Percentiles rank a stretch among this genome's conserved stretches.
These are phyloP conservation scores for Russula emetica DNA, from an alignment of 768 basidiomycete species.

Conservation along the genomic window DNA sequence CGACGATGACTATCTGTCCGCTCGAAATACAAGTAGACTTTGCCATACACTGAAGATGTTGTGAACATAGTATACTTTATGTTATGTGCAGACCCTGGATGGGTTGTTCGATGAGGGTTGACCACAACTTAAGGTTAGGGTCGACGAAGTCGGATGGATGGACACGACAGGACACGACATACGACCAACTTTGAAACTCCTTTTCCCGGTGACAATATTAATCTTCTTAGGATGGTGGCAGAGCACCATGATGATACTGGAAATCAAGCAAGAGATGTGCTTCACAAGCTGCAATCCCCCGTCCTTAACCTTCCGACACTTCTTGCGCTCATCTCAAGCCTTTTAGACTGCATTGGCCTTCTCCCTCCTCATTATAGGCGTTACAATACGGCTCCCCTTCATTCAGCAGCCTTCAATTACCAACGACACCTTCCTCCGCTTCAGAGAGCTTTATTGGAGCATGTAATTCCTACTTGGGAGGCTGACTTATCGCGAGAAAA, in stretches of 20 bases:
- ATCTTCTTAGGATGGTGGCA: conserved; percentile 2
- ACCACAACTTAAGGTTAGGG: background rate
- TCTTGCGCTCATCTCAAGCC: conserved; percentile 51
- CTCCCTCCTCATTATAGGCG: conserved; percentile 54
- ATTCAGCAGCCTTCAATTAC: conserved; percentile 35
- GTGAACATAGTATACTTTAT: background rate
- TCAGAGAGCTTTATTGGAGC: conserved; percentile 61
- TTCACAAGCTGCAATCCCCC: conserved; percentile 32
- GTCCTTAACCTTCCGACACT: conserved; percentile 49
- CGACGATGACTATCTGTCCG: too few relatives aligned
- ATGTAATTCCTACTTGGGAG: conserved; percentile 69
- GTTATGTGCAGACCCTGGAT: too few relatives aligned
- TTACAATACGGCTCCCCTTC: conserved; percentile 42
- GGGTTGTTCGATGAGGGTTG: too few relatives aligned
- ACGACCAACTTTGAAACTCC: too few relatives aligned
- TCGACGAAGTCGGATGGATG: too few relatives aligned
- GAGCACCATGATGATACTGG: background rate
- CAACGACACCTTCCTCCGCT: conserved; percentile 45
- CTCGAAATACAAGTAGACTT: background rate
- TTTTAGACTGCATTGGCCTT: conserved; percentile 53
- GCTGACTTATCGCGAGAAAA: conserved; percentile 47
- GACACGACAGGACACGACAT: too few relatives aligned
- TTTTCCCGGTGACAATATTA: too few relatives aligned
- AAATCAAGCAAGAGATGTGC: conserved; percentile 31
- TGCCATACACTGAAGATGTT: background rate